Base-by-base conservation (phyloP, 495 filamentous ascomycete species). In the Umbilicaria muhlenbergii region DNA sequence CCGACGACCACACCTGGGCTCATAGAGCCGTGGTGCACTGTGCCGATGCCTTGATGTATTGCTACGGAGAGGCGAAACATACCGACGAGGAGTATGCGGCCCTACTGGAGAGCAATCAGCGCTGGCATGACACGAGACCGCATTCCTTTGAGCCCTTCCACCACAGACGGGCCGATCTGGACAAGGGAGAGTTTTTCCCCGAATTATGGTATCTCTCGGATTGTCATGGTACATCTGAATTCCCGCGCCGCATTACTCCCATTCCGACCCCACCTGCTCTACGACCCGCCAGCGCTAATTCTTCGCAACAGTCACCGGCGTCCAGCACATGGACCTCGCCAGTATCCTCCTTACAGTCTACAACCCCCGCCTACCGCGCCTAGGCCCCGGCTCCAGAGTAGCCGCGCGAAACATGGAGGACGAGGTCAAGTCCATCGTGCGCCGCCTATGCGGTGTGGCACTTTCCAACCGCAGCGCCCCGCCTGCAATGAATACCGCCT, bases 331-430 rank as follows among this genome's bases (percentile, higher is more conserved):
- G 8, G 58, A 63, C 28, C 55, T 68, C 11, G 55, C 61, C 1
- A 52, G 55, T 5, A 61, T 69, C 24, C 46, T 69, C 24, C 56
- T 69, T n/a, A 45, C 52, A 0, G 59, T 62, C 12, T 62, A 66
- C 46, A 59, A 68, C 42, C 66, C 65, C 2, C 54, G 51, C 4
- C 28, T 61, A 2, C 19, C 19, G 19, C 19, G 19, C 19, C 19
- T 21, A 2, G 19, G 19, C 5, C 51, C 52, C 1, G 45, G 50
- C 2, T 56, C 54, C 21, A 45, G 50, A 1, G 48, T 47, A 11
- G 44, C 45, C 7, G 51, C 52, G 47, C 41, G 50, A 6, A 37
- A 44, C 31, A 51, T 53, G 1, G 51, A 51, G 32, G 38, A 21
- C 4, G 33, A 52, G 16, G 46, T 57, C 2, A 32, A 19, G 24